A percentile compares a stretch with the other conserved stretches of the same genome.
Evolutionary conservation across 140 eudicot genomes (phyloP).

Genomic region (Erigeron philadelphicus): DNA sequence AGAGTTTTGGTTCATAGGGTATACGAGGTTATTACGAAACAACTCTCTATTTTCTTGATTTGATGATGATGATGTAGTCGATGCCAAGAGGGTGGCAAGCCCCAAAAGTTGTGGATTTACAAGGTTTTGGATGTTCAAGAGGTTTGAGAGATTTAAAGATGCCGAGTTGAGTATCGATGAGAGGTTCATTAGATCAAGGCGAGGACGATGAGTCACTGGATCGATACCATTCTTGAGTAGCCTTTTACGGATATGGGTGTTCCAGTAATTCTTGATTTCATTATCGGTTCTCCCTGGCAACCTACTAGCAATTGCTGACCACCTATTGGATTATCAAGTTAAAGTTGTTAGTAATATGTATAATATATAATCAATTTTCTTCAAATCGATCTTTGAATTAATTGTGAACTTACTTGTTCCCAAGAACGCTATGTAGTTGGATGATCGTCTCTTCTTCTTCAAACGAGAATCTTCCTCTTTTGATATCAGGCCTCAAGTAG

Average conservation of each 20-base stretch:
- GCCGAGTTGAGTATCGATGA: constrained; percentile 53
- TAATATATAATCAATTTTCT: not conserved
- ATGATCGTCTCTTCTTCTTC: constrained; percentile 88
- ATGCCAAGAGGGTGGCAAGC: constrained; percentile 49
- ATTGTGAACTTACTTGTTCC: constrained; percentile 62
- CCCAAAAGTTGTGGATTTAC: constrained; percentile 60
- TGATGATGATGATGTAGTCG: constrained; percentile 33
- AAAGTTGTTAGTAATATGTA: not conserved
- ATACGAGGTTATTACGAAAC: constrained; percentile 19
- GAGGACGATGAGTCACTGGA: constrained; percentile 79
- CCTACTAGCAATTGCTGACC: constrained; percentile 40
- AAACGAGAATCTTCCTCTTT: constrained; percentile 77
- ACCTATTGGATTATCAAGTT: constrained; percentile 20
- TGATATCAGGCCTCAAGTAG: constrained; percentile 83
- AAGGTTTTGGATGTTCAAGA: constrained; percentile 58
- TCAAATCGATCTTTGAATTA: no score
- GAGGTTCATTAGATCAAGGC: constrained; percentile 61
- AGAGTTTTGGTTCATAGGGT: constrained; percentile 26
- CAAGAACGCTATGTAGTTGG: constrained; percentile 73
- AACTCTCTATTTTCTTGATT: constrained; percentile 34
- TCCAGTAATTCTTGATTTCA: constrained; percentile 89
- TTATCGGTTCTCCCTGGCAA: constrained; percentile 51
- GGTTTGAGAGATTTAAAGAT: constrained; percentile 51
- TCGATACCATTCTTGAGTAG: constrained; percentile 64
- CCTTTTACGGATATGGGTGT: constrained; percentile 68